Base-by-base conservation (phyloP, 306 rosid species). In the Abrus pulchellus region DNA sequence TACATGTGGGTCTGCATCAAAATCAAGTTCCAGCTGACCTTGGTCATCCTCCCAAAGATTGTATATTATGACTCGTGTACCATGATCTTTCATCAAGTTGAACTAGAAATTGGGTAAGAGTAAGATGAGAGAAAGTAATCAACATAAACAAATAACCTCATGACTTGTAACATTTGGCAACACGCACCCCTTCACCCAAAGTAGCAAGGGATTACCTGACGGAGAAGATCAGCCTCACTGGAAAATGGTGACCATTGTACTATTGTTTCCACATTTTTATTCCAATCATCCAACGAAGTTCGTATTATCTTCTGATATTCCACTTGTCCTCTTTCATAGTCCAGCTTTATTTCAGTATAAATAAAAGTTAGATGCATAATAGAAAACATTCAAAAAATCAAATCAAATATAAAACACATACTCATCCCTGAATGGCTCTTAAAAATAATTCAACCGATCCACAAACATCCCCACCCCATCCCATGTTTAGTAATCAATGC, bases 31-130 rank as follows among this genome's bases (percentile, higher is more conserved):
- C 89, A 93, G 85, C 68, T 82, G 92, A 77, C 97, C 98, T 87
- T 93, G 92, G 79, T 93, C 99, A 73, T 96, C 99, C 89, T 96
- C 99, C 99, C 99, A 96, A 64, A 93, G 94, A 63, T 93, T 96
- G 89, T 92, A 96, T 84, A 96, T 96, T 66, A 93, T 85, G 76
- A 96, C 89, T 13, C 97, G 93, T 20, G 99, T 93, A 13, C 99
- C 99, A 40, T 85, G 93, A 72, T 77, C 87, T 80, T 90, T 88
- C 86, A 92, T 83, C 81, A 82, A 40, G 74, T 80, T 81, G 78
- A 96, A 96, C 99, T 96, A 82, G 48, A 77, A 83, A 52, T 64
- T 9, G 71, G 68, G 71, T n/a, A 76, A 61, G 48, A 77, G 69
- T 49, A 78, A 63, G 47, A 68, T 20, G 81, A 85, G 34, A 80